Evolutionary conservation across 2,329 filamentous ascomycete genomes (phyloP).

Genomic region (Fusarium brevicatenulatum): DNA sequence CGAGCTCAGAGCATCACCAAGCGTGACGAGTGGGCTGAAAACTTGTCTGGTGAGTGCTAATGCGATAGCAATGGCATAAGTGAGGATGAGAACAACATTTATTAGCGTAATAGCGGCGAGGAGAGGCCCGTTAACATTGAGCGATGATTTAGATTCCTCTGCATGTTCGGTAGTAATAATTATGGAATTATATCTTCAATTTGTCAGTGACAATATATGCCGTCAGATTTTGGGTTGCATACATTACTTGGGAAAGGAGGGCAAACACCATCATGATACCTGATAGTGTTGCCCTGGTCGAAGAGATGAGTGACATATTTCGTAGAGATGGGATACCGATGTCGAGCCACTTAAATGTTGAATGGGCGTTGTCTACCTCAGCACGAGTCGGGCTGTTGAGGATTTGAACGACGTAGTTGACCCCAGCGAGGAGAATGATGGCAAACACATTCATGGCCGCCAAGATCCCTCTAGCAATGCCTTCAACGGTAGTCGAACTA

Average conservation of each 20-base stretch:
- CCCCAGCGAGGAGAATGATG: conserved; percentile 57
- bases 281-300: conserved; percentile 53
- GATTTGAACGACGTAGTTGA: conserved; percentile 65
- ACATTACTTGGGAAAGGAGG: conserved; percentile 62
- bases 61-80: conserved; percentile 55
- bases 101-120: conserved; percentile 51
- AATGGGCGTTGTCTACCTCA: conserved; percentile 60
- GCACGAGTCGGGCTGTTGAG: conserved; percentile 62
- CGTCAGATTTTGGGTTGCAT: conserved; percentile 34
- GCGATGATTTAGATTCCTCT: conserved; percentile 22
- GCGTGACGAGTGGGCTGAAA: conserved; percentile 58
- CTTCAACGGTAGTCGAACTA: conserved; percentile 50
- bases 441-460: conserved; percentile 57
- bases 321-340: conserved; percentile 64
- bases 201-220: conserved; percentile 14
- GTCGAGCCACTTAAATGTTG: conserved; percentile 59
- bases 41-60: conserved; percentile 48
- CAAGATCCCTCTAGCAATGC: conserved; percentile 55
- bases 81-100: conserved; percentile 55
- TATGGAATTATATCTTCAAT: conserved; percentile 61
- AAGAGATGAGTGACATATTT: conserved; percentile 58
- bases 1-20: conserved; percentile 62
- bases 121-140: conserved; percentile 56
- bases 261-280: conserved; percentile 54
- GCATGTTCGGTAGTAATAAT: conserved; percentile 52